Conservation (phyloP, 2,329 filamentous ascomycete species). For the Cladosporium colombiae region DNA sequence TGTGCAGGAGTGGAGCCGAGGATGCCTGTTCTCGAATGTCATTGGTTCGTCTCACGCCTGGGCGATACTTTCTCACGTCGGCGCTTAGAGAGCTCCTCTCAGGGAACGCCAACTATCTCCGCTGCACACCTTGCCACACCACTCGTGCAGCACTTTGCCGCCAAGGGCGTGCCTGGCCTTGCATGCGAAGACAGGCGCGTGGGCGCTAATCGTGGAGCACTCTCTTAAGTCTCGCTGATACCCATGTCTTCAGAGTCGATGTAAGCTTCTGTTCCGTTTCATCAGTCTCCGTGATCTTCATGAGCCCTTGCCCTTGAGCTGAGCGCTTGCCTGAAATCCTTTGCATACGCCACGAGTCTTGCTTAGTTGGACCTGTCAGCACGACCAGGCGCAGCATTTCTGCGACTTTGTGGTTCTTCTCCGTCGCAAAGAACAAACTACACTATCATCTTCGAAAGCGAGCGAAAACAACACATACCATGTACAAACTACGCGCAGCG, state of each 20-base stretch:
- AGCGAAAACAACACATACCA: not conserved
- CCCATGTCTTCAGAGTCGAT: slow-evolving; percentile 1
- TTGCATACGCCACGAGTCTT: not conserved
- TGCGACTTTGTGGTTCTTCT: not conserved
- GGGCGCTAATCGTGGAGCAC: not conserved
- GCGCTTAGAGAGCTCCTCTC: not conserved
- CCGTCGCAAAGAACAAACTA: not conserved
- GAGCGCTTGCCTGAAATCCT: not conserved
- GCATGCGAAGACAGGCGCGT: not conserved
- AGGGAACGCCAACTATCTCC: not conserved
- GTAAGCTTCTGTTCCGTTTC: slow-evolving; percentile 11
- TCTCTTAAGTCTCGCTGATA: not conserved
- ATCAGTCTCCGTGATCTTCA: not conserved
- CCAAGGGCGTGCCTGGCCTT: slow-evolving; percentile 16
- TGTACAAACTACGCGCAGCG: slow-evolving; percentile 19
- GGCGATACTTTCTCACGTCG: not conserved
- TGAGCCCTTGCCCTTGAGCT: not conserved
- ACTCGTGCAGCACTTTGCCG: slow-evolving; percentile 1
- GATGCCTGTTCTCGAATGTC: not conserved
- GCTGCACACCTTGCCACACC: slow-evolving; percentile 8
- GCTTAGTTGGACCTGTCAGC: not conserved
- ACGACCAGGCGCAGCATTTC: not conserved
- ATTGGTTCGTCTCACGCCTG: not conserved
- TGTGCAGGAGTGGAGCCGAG: not conserved
- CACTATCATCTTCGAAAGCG: not conserved